Conservation (phyloP, 768 basidiomycete genomes). For the Neoboletus brunneissimus region DNA sequence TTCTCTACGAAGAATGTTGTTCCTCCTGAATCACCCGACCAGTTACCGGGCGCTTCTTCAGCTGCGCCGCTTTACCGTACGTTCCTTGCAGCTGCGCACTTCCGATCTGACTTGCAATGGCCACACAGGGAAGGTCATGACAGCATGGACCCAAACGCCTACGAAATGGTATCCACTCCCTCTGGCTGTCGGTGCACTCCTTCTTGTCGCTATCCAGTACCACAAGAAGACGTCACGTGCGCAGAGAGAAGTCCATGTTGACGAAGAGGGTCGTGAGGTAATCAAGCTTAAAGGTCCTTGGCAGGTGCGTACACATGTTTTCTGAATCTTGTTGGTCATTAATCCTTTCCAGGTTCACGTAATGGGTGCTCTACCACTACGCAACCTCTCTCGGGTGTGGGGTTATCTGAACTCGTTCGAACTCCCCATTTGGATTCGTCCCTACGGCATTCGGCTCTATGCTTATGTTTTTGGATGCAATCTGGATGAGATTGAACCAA, state of each 20-base stretch:
- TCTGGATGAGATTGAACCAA: constrained; percentile 82
- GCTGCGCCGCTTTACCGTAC: constrained; percentile 50
- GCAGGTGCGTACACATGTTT: constrained; percentile 57
- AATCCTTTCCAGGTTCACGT: constrained; percentile 74
- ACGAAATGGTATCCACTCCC: constrained; percentile 96
- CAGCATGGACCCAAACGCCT: constrained; percentile 83
- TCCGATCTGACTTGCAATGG: constrained; percentile 5
- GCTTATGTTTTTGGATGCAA: constrained; percentile 90
- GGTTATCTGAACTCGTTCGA: constrained; percentile 93
- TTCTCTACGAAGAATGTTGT: constrained; percentile 24
- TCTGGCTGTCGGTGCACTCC: constrained; percentile 83
- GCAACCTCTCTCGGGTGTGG: constrained; percentile 96
- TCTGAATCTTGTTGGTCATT: neutral
- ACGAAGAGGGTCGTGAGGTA: constrained; percentile 80
- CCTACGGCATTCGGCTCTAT: constrained; percentile 83
- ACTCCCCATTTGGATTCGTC: constrained; percentile 94
- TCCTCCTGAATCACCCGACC: constrained; percentile 46
- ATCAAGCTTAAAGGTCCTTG: constrained; percentile 86
- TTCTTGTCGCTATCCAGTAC: constrained; percentile 77
- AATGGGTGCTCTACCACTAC: constrained; percentile 88
- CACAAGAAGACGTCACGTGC: constrained; percentile 53
- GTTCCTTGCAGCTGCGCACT: neutral
- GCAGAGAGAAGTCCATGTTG: constrained; percentile 65
- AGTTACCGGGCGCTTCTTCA: constrained; percentile 33
- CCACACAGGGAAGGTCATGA: constrained; percentile 55